Evolutionary conservation across 768 basidiomycete genomes (phyloP), one percentile per base, ranked within the genome.

Genomic region (Collybia sp.): DNA sequence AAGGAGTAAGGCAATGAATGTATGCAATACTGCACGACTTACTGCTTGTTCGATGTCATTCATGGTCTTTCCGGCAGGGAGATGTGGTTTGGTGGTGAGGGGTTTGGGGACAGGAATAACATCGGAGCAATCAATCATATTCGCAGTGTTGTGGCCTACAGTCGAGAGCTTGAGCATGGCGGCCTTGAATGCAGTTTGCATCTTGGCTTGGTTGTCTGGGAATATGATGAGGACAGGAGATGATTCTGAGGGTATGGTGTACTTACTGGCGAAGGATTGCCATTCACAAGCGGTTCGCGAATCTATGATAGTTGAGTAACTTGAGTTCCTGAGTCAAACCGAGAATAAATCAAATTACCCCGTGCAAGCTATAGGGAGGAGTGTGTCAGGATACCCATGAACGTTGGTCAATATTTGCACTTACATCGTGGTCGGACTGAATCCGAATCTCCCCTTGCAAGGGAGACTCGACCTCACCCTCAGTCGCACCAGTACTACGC

Each of bases 251-350:
- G 20, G n/a, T 20, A 12, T 5, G 36, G 15, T 16, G 5, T 42
- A 53, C 63, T 52, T 39, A 66, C 64, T 59, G 34, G 65, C 68
- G 49, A 68, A 63, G 2, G 61, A 58, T 55, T 77, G 75, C 74
- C 75, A 76, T 32, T 53, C 51, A 59, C 75, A 76, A 13, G 71
- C 66, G 15, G 75, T 77, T 35, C 68, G 61, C 6, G 63, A 48
- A 56, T 75, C 25, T 25, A 8, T 8, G 8, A 25, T 25, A 25
- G 8, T 25, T 25, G 3, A 25, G 25, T 25, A 4, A 25, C 3
- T 25, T 25, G 3, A 25, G 25, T 25, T 25, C 4, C 8, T 25
- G 25, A 25, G 8, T 3, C 25, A 25, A 4, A 25, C 25, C 8
- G 8, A 25, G 8, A 25, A 25, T 25, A 25, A 25, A 25, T 25